Base-by-base conservation (phyloP, 768 basidiomycete species). In the Amanita fuliginea region DNA sequence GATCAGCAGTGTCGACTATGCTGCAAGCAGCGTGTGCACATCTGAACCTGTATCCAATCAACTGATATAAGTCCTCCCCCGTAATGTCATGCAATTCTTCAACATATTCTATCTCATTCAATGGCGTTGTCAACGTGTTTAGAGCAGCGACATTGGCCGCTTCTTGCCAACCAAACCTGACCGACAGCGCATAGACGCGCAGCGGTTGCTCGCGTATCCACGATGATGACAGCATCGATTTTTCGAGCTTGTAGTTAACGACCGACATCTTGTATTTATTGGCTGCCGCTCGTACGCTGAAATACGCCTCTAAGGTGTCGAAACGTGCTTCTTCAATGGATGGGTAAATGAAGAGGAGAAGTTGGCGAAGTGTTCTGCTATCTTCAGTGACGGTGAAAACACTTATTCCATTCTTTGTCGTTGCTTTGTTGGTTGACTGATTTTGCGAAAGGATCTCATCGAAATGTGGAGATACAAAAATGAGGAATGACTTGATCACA, bases 381-480 rank as follows among this genome's bases (percentile, higher is more conserved):
- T 56, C 46, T 24, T 60, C 57, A 11, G 24, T 41, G n/a, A 61
- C 19, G 10, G 33, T 42, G 51, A 50, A 53, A 41, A 48, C 36
- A 10, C 26, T 47, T 16, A 34, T 28, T 41, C 35, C 49, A 24
- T 55, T 46, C 21, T 33, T 47, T 34, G 9, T 39, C 7, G 13
- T 26, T 34, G 49, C 40, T 21, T 51, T 37, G 6, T 30, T 37
- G 16, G 37, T 28, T 18, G 36, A 24, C 37, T 60, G 56, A 8
- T 61, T 59, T 16, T 62, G 26, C 3, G 58, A 42, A 37, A 66
- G 54, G 64, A 68, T 66, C 42, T 52, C 56, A 18, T 48, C 49
- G 47, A 68, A 69, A 9, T 65, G 42, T 3, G 64, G 57, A 2
- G 69, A 68, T 4, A 58, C 56, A 10, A 63, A 30, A 10, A 59